These are phyloP conservation scores for Gymnopilus junonius DNA, from an alignment of 768 basidiomycete genomes.

Conservation along the genomic window DNA sequence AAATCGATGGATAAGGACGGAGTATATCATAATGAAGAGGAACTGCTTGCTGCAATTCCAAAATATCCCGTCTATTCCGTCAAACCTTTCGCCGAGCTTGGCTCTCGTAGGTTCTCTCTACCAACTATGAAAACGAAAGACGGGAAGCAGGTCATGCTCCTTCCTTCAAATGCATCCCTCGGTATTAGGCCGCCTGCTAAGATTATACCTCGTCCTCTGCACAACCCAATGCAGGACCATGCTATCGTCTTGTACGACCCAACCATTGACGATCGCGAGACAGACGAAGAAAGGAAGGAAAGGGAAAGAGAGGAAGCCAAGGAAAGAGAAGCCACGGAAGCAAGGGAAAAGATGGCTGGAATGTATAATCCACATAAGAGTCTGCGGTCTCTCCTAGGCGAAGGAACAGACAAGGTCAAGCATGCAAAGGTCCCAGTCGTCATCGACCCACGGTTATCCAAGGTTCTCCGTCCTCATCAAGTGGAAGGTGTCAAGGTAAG, in stretches of 20 bases:
- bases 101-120: slow-evolving; percentile 73
- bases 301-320: slow-evolving; percentile 76
- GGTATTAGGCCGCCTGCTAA: slow-evolving; percentile 84
- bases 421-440: slow-evolving; percentile 91
- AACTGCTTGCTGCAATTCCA: slow-evolving; percentile 62
- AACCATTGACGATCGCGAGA: slow-evolving; percentile 91
- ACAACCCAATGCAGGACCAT: slow-evolving; percentile 97
- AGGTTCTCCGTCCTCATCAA: slow-evolving; percentile 95
- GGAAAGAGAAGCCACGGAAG: slow-evolving; percentile 64
- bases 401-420: slow-evolving; percentile 65
- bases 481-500: slow-evolving; percentile 95
- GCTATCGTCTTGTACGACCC: slow-evolving; percentile 98
- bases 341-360: slow-evolving; percentile 69
- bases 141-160: slow-evolving; percentile 60
- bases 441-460: slow-evolving; percentile 86
- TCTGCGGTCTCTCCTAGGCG: slow-evolving; percentile 76
- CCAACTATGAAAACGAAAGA: slow-evolving; percentile 79
- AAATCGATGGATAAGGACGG: slow-evolving; percentile 58
- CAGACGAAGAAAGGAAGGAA: slow-evolving; percentile 81
- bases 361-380: slow-evolving; percentile 93
- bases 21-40: slow-evolving; percentile 64
- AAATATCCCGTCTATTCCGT: slow-evolving; percentile 82
- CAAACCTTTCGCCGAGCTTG: slow-evolving; percentile 70
- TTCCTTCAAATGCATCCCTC: slow-evolving; percentile 72
- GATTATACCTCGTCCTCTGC: slow-evolving; percentile 88